Percentiles rank a stretch among this genome's conserved stretches.
Conservation (phyloP, 2,329 filamentous ascomycete species). For the Colletotrichum spaethianum region DNA sequence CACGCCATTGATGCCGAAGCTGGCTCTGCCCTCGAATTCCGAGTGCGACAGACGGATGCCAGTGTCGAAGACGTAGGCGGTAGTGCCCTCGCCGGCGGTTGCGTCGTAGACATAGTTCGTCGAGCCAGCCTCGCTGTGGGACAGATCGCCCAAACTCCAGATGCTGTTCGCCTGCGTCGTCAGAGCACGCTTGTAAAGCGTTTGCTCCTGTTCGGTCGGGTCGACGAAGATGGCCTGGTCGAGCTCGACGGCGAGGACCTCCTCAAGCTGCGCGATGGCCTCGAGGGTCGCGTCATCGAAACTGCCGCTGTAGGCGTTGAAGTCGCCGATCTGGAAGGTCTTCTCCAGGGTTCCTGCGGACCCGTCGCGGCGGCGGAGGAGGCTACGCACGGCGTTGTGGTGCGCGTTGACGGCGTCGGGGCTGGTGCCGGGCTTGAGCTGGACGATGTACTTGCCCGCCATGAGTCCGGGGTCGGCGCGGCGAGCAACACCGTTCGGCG, state of each 20-base stretch:
- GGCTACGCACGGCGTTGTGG: conserved; percentile 48
- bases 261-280: conserved; percentile 53
- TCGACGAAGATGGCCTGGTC: conserved; percentile 43
- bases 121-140: conserved; percentile 53
- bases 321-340: conserved; percentile 47
- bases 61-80: conserved; percentile 60
- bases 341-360: conserved; percentile 47
- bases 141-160: conserved; percentile 55
- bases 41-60: conserved; percentile 57
- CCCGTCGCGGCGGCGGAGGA: conserved; percentile 51
- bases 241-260: conserved; percentile 51
- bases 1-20: conserved; percentile 47
- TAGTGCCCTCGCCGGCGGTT: conserved; percentile 44
- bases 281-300: conserved; percentile 57
- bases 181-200: conserved; percentile 20
- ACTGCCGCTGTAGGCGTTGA: conserved; percentile 58
- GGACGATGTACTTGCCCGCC: conserved; percentile 62
- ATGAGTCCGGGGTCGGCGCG: conserved; percentile 43
- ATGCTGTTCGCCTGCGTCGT: conserved; percentile 44
- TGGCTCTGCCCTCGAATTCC: conserved; percentile 48
- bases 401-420: conserved; percentile 46
- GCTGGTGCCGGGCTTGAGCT: conserved; percentile 55
- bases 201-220: not conserved
- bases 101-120: conserved; percentile 48
- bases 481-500: conserved; percentile 17